Percentiles rank a stretch among this genome's conserved stretches.
Evolutionary conservation across 1,284 basidiomycete species (phyloP).

Genomic region (Tilletia caries): DNA sequence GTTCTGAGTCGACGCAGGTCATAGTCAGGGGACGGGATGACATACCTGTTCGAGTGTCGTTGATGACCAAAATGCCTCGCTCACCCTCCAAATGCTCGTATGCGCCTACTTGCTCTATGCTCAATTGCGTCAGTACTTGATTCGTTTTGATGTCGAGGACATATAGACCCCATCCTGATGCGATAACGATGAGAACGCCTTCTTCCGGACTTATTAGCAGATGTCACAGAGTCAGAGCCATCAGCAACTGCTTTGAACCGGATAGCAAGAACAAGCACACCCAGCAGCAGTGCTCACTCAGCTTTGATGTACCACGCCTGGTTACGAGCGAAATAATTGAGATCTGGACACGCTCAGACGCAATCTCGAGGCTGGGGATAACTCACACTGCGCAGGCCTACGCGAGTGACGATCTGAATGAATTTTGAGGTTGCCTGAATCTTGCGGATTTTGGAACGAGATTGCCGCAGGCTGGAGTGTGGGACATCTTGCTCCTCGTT

Average conservation of each 20-base stretch:
- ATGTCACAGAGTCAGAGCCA: not conserved
- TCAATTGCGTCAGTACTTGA: not conserved
- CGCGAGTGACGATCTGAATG: not conserved
- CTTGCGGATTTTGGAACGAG: too few relatives aligned
- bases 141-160: not conserved
- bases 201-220: conserved; percentile 5
- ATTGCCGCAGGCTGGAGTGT: too few relatives aligned
- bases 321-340: too few relatives aligned
- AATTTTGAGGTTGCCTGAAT: not conserved
- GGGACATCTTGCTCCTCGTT: too few relatives aligned
- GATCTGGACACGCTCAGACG: too few relatives aligned
- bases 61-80: not conserved
- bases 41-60: not conserved
- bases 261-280: too few relatives aligned
- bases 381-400: not conserved
- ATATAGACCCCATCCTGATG: not conserved
- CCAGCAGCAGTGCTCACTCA: not conserved
- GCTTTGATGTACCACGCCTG: conserved; percentile 2
- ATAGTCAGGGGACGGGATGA: too few relatives aligned
- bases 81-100: conserved; percentile 9
- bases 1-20: too few relatives aligned
- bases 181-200: not conserved
- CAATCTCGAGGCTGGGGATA: too few relatives aligned
- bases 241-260: too few relatives aligned
- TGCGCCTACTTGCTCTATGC: not conserved